phyloP scores from a whole-genome alignment of 345 rosid genomes.

The Ceriops tagal region DNA sequence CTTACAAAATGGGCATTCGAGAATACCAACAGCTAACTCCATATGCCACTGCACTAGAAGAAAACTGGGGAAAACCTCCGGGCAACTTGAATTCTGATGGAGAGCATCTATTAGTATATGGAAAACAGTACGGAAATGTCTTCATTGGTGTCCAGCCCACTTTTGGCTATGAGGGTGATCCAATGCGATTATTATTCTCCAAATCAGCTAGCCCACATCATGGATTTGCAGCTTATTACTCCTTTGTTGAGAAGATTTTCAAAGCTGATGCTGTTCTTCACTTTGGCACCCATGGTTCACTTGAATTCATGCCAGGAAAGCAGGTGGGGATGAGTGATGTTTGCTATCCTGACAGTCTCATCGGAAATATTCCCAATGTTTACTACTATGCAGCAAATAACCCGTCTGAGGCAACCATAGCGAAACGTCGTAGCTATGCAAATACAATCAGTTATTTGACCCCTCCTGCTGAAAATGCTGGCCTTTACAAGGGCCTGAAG shows the following conservation, averaged over 20 bases:
- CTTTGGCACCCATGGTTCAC: slow-evolving; percentile 97
- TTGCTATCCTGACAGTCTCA: slow-evolving; percentile 93
- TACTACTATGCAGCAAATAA: slow-evolving; percentile 96
- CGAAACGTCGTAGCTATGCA: slow-evolving; percentile 96
- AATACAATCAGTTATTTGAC: slow-evolving; percentile 95
- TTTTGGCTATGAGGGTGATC: slow-evolving; percentile 99
- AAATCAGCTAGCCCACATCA: slow-evolving; percentile 98
- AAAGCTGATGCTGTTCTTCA: slow-evolving; percentile 96
- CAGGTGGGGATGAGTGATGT: slow-evolving; percentile 99
- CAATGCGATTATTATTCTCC: slow-evolving; percentile 93
- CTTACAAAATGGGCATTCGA: slow-evolving; percentile 87
- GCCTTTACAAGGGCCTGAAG: slow-evolving; percentile 97
- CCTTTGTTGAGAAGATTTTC: slow-evolving; percentile 92
- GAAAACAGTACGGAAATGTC: slow-evolving; percentile 85
- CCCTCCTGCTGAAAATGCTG: slow-evolving; percentile 99
- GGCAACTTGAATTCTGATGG: slow-evolving; percentile 96
- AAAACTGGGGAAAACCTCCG: slow-evolving; percentile 99
- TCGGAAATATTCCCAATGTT: slow-evolving; percentile 93
- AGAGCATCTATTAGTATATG: slow-evolving; percentile 85
- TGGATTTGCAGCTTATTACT: slow-evolving; percentile 95
- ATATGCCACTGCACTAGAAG: slow-evolving; percentile 79
- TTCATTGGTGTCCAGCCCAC: slow-evolving; percentile 99
- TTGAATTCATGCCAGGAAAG: slow-evolving; percentile 99
- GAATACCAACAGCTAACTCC: slow-evolving; percentile 85
- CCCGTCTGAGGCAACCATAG: slow-evolving; percentile 97